Base-by-base conservation (phyloP, 1,139 yeast species). In the Martiniozyma asiatica region DNA sequence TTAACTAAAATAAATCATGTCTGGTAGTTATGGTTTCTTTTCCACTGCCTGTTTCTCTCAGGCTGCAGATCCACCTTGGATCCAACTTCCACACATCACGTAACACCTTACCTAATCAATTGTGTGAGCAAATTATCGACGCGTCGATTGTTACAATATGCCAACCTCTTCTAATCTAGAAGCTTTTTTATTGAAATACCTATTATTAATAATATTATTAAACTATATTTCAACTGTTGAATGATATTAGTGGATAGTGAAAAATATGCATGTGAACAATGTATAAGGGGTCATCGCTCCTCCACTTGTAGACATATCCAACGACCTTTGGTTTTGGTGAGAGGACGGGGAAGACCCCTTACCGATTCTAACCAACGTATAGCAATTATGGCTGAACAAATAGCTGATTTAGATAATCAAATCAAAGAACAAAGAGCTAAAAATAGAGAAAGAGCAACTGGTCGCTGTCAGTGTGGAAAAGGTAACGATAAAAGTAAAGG, bases 201-300 rank as follows among this genome's bases (percentile, higher is more conserved):
- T n/a, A n/a, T n/a, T n/a, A n/a, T n/a, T n/a, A n/a, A n/a, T n/a
- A n/a, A n/a, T n/a, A n/a, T n/a, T n/a, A n/a, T n/a, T n/a, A n/a
- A n/a, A n/a, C n/a, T n/a, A n/a, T n/a, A n/a, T n/a, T n/a, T n/a
- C n/a, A n/a, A n/a, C n/a, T n/a, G n/a, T n/a, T n/a, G n/a, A n/a
- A 87, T 89, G 97, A 84, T 89, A 35, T 60, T 84, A 29, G 82
- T 80, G 44, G 84, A 81, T 40, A 82, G 81, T 24, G 78, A 70
- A 44, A 82, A 89, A 48, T 81, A 81, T 51, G 85, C 95, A n/a
- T 89, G 95, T 52, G 69, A 74, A 37, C 78, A 76, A 46, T 89
- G 98, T 50, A 84, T 89, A 24, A 63, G 96, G 26, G 97, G 97
- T 14, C 98, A 89, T 51, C 58, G 98, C 26, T 80, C 95, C 4